phyloP scores from a whole-genome alignment of 805 yeast genomes.

The Sugiyamaella marilandica region DNA sequence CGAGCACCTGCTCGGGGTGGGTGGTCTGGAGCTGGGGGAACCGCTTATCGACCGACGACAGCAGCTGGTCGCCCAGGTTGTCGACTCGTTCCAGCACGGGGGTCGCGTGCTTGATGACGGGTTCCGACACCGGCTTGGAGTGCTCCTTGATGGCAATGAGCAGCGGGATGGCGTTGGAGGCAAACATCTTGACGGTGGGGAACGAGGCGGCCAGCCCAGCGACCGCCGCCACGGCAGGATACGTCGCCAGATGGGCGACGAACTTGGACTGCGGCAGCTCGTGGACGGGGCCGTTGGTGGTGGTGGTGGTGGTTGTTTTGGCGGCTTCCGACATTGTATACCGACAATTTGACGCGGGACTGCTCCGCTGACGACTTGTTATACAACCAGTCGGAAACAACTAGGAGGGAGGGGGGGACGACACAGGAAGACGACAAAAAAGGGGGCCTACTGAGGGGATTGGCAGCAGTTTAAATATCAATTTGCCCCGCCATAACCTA shows the following conservation, averaged over 20 bases:
- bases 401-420: neutral
- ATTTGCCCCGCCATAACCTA: neutral
- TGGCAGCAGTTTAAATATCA: neutral
- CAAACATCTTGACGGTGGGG: constrained; percentile 53
- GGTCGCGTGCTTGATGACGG: constrained; percentile 36
- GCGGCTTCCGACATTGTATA: neutral
- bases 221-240: constrained; percentile 54
- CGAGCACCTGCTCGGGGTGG: constrained; percentile 48
- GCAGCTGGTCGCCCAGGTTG: constrained; percentile 49
- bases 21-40: constrained; percentile 58
- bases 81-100: constrained; percentile 48
- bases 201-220: constrained; percentile 56
- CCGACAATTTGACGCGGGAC: neutral
- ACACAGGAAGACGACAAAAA: neutral
- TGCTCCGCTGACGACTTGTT: neutral
- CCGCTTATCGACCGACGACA: constrained; percentile 51
- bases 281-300: neutral
- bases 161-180: constrained; percentile 58
- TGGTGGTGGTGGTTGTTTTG: neutral
- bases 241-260: constrained; percentile 48
- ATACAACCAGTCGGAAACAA: neutral
- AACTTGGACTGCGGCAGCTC: constrained; percentile 28
- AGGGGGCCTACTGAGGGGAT: neutral
- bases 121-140: constrained; percentile 29
- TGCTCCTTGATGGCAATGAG: constrained; percentile 39